Conservation (phyloP, 192 early-diverging fungal species). For the Fimicolochytrium jonesii region DNA sequence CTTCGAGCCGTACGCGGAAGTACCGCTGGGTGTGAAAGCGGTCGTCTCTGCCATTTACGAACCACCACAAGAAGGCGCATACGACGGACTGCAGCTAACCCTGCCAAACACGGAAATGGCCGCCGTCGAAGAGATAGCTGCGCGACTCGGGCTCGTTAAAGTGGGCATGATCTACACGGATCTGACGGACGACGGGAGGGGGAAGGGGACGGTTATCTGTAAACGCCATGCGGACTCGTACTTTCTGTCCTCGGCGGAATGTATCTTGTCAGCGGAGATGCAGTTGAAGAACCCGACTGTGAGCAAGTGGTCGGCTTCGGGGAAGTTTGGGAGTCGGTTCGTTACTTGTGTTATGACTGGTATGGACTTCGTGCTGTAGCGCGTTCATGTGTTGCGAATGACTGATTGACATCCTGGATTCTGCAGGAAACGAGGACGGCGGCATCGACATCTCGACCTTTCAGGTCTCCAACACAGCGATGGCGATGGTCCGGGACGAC, state of each 20-base stretch:
- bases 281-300: slow-evolving; percentile 68
- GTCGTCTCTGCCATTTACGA: slow-evolving; percentile 94
- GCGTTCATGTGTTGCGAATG: not conserved
- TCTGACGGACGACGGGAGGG: slow-evolving; percentile 73
- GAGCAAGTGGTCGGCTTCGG: slow-evolving; percentile 68
- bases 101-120: slow-evolving; percentile 32
- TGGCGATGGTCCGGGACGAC: slow-evolving; percentile 86
- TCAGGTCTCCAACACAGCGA: slow-evolving; percentile 88
- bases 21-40: slow-evolving; percentile 94
- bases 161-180: slow-evolving; percentile 94
- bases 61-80: slow-evolving; percentile 77
- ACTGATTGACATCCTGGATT: not conserved
- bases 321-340: slow-evolving; percentile 87
- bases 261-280: slow-evolving; percentile 78
- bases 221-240: slow-evolving; percentile 91
- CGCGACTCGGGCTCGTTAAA: slow-evolving; percentile 36
- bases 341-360: slow-evolving; percentile 91
- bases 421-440: slow-evolving; percentile 69
- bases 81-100: slow-evolving; percentile 63
- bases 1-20: slow-evolving; percentile 84
- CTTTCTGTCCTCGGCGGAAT: slow-evolving; percentile 89
- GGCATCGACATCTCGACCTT: slow-evolving; percentile 81
- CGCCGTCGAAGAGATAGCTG: slow-evolving; percentile 35
- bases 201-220: slow-evolving; percentile 74
- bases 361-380: not conserved